Evolutionary conservation across 306 rosid species (phyloP).

Genomic region (Senna siamea): DNA sequence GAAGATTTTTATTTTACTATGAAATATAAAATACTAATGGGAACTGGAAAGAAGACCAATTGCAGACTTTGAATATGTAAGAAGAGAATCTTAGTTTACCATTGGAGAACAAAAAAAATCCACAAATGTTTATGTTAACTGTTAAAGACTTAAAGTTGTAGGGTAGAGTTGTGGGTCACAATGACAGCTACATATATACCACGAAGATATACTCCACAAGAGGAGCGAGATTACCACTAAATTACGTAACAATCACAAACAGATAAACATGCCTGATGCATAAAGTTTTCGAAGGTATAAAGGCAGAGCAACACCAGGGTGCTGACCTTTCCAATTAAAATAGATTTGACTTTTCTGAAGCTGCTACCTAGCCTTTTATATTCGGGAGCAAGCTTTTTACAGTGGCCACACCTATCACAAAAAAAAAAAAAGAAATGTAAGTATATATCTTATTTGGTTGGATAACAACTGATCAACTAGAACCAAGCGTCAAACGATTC

Average conservation of each 20-base stretch:
- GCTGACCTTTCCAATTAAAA: constrained; percentile 87
- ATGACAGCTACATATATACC: not conserved
- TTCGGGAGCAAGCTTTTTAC: constrained; percentile 95
- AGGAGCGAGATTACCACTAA: constrained; percentile 3
- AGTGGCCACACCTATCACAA: constrained; percentile 81
- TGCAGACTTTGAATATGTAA: not conserved
- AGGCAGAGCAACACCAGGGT: constrained; percentile 9
- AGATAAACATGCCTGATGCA: not conserved
- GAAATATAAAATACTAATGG: not conserved
- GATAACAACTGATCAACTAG: constrained; percentile 4
- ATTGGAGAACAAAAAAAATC: not conserved
- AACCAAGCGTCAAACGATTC: not conserved
- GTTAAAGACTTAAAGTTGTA: constrained; percentile 6
- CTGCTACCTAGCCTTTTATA: constrained; percentile 77
- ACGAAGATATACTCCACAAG: constrained; percentile 9
- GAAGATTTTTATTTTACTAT: not conserved
- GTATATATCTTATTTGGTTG: not conserved
- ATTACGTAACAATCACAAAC: constrained; percentile 4
- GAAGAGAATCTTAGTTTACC: not conserved
- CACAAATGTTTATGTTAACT: not conserved
- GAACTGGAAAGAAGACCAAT: not conserved
- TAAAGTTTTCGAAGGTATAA: constrained; percentile 8
- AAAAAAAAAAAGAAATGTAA: not conserved
- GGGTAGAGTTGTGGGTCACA: not conserved
- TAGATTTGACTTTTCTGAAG: constrained; percentile 82